Conservation (phyloP, 1,284 basidiomycete genomes). For the Boletus subluridellus region DNA sequence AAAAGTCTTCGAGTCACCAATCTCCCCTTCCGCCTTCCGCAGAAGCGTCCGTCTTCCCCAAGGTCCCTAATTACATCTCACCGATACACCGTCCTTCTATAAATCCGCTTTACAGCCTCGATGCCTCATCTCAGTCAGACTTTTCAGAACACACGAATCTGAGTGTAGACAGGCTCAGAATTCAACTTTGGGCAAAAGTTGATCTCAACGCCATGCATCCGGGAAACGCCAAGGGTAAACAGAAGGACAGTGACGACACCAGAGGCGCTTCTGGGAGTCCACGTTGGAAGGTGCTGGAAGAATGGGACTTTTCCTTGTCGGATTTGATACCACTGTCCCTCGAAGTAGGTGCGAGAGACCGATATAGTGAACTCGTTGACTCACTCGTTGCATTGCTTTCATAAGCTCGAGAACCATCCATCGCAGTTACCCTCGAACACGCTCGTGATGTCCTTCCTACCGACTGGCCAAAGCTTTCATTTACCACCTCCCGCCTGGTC, state of each 20-base stretch:
- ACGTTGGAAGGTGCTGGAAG: slow-evolving; percentile 63
- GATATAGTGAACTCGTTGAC: slow-evolving; percentile 8
- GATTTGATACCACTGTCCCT: slow-evolving; percentile 60
- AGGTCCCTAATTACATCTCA: slow-evolving; percentile 64
- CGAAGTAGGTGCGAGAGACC: slow-evolving; percentile 48
- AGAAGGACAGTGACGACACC: slow-evolving; percentile 34
- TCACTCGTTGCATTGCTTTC: slow-evolving; percentile 8
- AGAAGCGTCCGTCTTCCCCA: slow-evolving; percentile 17
- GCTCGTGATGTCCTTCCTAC: slow-evolving; percentile 60
- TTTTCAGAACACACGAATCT: slow-evolving; percentile 49
- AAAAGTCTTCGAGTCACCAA: slow-evolving; percentile 22
- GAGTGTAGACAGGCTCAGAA: slow-evolving; percentile 45
- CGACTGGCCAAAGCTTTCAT: slow-evolving; percentile 57
- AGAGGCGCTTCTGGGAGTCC: slow-evolving; percentile 14
- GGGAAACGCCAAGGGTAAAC: slow-evolving; percentile 43
- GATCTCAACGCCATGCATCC: slow-evolving; percentile 5
- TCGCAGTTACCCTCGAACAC: slow-evolving; percentile 68
- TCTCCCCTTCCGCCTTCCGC: slow-evolving; percentile 25
- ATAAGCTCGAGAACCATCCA: slow-evolving; percentile 45
- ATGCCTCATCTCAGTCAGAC: slow-evolving; percentile 43
- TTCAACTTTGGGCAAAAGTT: slow-evolving; percentile 60
- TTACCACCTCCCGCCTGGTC: slow-evolving; percentile 40
- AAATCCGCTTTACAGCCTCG: slow-evolving; percentile 67
- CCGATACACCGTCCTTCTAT: slow-evolving; percentile 68
- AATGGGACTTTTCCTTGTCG: slow-evolving; percentile 64